Base-by-base conservation (phyloP, 2,329 filamentous ascomycete genomes). In the Aspergillus texensis region DNA sequence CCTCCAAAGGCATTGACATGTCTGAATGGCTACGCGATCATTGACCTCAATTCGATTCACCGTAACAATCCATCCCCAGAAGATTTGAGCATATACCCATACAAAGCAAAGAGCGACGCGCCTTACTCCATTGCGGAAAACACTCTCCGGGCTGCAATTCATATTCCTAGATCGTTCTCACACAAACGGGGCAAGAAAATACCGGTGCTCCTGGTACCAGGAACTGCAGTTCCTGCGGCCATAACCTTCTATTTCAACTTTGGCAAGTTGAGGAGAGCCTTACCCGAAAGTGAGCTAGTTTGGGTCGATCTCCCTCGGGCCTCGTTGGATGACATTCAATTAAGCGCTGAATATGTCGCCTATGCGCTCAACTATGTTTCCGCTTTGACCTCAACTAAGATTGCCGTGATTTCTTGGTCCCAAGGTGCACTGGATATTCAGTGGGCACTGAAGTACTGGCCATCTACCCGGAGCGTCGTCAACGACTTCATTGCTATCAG, bases 391-490 rank as follows among this genome's bases (percentile, higher is more conserved):
- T 65, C 68, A 52, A 71, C 75, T 26, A 77, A 81, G 24, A 74
- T 84, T 8, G 75, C 77, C 21, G 75, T 86, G 24, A 72, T 87
- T n/a, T 79, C 78, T 16, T 88, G 83, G 83, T 86, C 83, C 0
- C 85, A 88, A 72, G 85, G 85, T 19, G 82, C 81, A 55, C 73
- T 88, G 2, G 76, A 84, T 62, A 77, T 81, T 0, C 86, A 88
- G 70, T 88, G 85, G 86, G 84, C 82, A 0, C 75, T 85, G 65
- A 86, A 86, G 66, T 87, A 85, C 76, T 87, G 83, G 82, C 84
- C 84, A 0, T 84, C 81, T 1, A 84, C 82, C 1, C 79, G 81
- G 4, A 66, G 65, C 2, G 73, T 76, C 0, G 78, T 83, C 2
- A 77, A 77, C n/a, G 81, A 87, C 70, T 81, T 85, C 70, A 77